Percentiles rank a stretch among this genome's conserved stretches.
Evolutionary conservation across 176 grass and related monocot species (phyloP).

Genomic region (Thinopyrum elongatum): DNA sequence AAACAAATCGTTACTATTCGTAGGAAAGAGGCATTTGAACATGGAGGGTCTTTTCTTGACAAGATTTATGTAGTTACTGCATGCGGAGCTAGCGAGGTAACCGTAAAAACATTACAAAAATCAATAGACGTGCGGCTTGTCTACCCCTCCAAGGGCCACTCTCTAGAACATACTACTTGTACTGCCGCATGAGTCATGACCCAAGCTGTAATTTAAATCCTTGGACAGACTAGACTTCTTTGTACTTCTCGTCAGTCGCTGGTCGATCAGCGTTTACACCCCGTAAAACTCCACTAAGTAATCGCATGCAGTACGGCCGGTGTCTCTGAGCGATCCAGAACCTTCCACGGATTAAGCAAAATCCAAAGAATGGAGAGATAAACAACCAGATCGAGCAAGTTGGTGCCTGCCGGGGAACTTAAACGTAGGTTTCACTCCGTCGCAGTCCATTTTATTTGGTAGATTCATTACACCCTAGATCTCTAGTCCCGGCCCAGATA

Average conservation of each 20-base stretch:
- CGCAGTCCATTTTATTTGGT: too few species aligned
- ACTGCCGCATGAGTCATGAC: not conserved
- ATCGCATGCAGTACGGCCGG: not conserved
- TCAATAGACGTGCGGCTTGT: not conserved
- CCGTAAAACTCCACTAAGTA: not conserved
- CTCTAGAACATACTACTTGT: not conserved
- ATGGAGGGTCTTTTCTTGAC: too few species aligned
- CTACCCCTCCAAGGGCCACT: conserved; percentile 7
- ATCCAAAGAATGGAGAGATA: too few species aligned
- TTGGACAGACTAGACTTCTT: not conserved
- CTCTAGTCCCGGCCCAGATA: too few species aligned
- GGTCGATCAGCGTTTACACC: not conserved
- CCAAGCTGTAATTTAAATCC: not conserved
- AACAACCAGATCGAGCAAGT: too few species aligned
- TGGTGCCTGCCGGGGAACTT: too few species aligned
- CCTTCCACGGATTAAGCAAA: not conserved
- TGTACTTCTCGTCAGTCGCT: not conserved
- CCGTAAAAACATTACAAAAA: not conserved
- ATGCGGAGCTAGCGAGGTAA: not conserved
- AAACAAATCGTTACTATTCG: too few species aligned
- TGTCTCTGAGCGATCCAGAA: not conserved
- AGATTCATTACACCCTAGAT: too few species aligned
- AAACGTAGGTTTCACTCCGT: too few species aligned
- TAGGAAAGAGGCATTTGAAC: too few species aligned
- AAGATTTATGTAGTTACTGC: not conserved